These are phyloP conservation scores for Phialophora tarda DNA, from an alignment of 2,329 filamentous ascomycete genomes.

Conservation along the genomic window DNA sequence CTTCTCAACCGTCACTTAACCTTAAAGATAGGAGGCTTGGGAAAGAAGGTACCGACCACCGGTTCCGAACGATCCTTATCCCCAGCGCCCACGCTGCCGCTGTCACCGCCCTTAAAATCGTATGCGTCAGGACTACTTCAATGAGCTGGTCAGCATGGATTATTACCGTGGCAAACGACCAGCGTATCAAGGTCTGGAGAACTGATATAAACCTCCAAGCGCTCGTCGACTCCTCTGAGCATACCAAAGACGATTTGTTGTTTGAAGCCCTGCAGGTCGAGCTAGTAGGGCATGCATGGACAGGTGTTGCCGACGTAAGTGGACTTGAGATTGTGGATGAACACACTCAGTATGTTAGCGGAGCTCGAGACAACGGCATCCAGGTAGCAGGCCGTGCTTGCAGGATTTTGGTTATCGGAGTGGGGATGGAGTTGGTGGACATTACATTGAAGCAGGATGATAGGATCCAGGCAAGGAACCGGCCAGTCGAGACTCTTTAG, in stretches of 20 bases:
- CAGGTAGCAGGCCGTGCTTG: background rate
- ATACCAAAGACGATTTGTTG: conserved; percentile 8
- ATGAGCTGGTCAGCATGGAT: conserved; percentile 38
- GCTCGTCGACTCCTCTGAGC: too few species aligned
- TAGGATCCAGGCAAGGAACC: background rate
- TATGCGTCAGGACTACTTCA: conserved; percentile 30
- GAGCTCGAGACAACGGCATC: conserved; percentile 5
- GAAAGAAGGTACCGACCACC: background rate
- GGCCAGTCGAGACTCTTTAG: background rate
- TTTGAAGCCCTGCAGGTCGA: conserved; percentile 28
- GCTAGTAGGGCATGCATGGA: conserved; percentile 31
- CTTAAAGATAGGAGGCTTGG: background rate
- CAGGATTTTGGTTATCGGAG: conserved; percentile 34
- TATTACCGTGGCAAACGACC: conserved; percentile 53
- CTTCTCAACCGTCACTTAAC: background rate
- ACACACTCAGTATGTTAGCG: background rate
- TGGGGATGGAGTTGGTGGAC: conserved; percentile 36
- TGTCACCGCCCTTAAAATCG: conserved; percentile 48
- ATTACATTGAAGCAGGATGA: background rate
- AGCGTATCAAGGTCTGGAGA: conserved; percentile 53
- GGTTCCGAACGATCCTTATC: conserved; percentile 45
- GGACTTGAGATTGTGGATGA: conserved; percentile 28
- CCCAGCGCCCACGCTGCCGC: conserved; percentile 54
- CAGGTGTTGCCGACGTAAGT: conserved; percentile 39
- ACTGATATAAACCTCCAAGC: conserved; percentile 42